These are phyloP conservation scores for Infundibulicybe gibba DNA, from an alignment of 768 basidiomycete species.

Conservation along the genomic window DNA sequence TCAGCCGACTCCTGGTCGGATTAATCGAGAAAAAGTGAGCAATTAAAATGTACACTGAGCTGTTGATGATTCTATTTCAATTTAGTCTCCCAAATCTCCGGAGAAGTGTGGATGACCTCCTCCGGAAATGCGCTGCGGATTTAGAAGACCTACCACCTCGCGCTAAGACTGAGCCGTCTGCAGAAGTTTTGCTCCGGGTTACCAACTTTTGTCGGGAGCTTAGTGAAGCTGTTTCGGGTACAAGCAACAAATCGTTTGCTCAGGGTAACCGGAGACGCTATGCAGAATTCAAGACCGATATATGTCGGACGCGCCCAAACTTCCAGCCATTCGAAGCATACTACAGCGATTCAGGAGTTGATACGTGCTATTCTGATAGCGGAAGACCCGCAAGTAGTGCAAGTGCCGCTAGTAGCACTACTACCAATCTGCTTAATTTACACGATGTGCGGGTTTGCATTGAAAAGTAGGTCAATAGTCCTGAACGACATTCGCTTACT, in stretches of 20 bases:
- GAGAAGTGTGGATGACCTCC: slow-evolving; percentile 32
- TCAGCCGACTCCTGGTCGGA: slow-evolving; percentile 48
- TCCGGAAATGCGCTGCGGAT: slow-evolving; percentile 27
- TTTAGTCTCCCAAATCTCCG: slow-evolving; percentile 47
- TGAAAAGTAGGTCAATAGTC: slow-evolving; percentile 14
- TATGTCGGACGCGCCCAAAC: slow-evolving; percentile 36
- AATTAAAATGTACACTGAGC: no score
- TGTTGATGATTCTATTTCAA: background rate
- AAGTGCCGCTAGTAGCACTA: no score
- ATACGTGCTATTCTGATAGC: no score
- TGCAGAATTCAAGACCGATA: slow-evolving; percentile 23
- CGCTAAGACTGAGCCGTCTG: slow-evolving; percentile 32
- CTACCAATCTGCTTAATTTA: slow-evolving; percentile 7
- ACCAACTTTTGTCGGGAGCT: slow-evolving; percentile 41
- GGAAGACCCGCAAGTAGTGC: no score
- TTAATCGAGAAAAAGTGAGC: slow-evolving; percentile 55
- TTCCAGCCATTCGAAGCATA: no score
- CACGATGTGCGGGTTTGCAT: slow-evolving; percentile 25
- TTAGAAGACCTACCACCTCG: slow-evolving; percentile 37
- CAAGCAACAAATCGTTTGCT: slow-evolving; percentile 28
- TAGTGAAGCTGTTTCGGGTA: slow-evolving; percentile 25
- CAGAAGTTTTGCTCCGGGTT: slow-evolving; percentile 42
- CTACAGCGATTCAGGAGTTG: no score
- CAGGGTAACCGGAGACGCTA: slow-evolving; percentile 31
- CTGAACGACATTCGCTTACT: background rate